Percentiles rank a stretch among this genome's conserved stretches.
Evolutionary conservation across 2,329 filamentous ascomycete genomes (phyloP).

Genomic region (Penicillium sp.): DNA sequence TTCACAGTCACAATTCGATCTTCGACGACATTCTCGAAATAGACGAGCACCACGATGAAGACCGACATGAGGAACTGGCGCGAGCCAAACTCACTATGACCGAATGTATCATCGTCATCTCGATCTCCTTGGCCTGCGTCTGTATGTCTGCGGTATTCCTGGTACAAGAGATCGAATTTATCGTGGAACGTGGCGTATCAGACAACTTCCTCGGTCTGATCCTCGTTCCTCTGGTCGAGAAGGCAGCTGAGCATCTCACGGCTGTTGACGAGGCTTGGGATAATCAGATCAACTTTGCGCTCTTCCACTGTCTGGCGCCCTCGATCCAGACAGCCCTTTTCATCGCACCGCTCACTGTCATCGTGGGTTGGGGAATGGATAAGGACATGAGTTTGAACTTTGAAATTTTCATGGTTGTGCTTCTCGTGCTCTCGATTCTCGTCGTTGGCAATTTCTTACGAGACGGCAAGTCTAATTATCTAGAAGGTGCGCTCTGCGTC

Average conservation of each 20-base stretch:
- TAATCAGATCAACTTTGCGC: conserved; percentile 73
- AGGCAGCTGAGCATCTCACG: conserved; percentile 81
- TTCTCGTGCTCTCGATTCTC: conserved; percentile 80
- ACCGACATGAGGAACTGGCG: conserved; percentile 59
- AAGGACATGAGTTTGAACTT: conserved; percentile 79
- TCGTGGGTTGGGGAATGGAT: conserved; percentile 77
- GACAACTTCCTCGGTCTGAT: conserved; percentile 71
- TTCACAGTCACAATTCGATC: conserved; percentile 73
- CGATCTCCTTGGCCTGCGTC: conserved; percentile 67
- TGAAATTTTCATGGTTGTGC: conserved; percentile 79
- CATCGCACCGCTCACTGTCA: conserved; percentile 78
- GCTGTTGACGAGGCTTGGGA: conserved; percentile 79
- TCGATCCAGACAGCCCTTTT: conserved; percentile 88
- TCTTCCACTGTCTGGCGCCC: conserved; percentile 82
- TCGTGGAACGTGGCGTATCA: conserved; percentile 56
- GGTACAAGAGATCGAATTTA: conserved; percentile 69
- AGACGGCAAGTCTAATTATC: conserved; percentile 86
- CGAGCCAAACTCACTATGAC: conserved; percentile 73
- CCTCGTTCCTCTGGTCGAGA: conserved; percentile 77
- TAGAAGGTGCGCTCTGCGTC: conserved; percentile 81
- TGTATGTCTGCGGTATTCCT: conserved; percentile 72
- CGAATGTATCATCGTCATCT: conserved; percentile 68
- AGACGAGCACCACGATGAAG: conserved; percentile 68
- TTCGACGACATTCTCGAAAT: conserved; percentile 72
- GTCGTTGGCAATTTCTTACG: conserved; percentile 85